Evolutionary conservation across 108 stramenopile genomes (phyloP).

Genomic region (Bacterosira constricta): DNA sequence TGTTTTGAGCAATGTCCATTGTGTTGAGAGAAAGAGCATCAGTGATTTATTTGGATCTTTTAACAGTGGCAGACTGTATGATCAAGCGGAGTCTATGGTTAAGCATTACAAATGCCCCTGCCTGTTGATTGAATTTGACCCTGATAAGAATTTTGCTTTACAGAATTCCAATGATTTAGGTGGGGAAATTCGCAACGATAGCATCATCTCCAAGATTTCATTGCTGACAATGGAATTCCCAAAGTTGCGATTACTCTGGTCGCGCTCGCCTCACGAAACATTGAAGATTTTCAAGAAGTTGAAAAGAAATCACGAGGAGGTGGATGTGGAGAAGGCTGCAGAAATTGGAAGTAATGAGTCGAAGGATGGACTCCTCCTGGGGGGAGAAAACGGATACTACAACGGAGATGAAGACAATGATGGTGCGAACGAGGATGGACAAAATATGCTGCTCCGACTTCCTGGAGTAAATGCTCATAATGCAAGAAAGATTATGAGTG

Average conservation of each 20-base stretch:
- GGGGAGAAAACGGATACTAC: constrained; percentile 36
- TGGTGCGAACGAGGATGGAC: constrained; percentile 81
- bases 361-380: constrained; percentile 64
- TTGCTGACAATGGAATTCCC: constrained; percentile 91
- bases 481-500: constrained; percentile 84
- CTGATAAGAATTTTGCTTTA: constrained; percentile 88
- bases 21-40: constrained; percentile 95
- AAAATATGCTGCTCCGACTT: constrained; percentile 87
- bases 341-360: constrained; percentile 83
- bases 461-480: constrained; percentile 89
- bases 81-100: constrained; percentile 93
- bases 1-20: constrained; percentile 94
- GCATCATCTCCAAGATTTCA: constrained; percentile 87
- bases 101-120: constrained; percentile 90
- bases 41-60: constrained; percentile 95
- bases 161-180: constrained; percentile 82
- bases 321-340: constrained; percentile 83
- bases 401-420: constrained; percentile 73
- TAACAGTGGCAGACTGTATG: constrained; percentile 91
- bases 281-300: constrained; percentile 88
- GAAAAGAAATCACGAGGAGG: constrained; percentile 85
- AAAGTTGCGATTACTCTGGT: constrained; percentile 92
- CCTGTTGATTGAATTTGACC: constrained; percentile 95
- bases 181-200: constrained; percentile 81
- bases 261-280: constrained; percentile 91